Conservation (phyloP, 176 grass and related monocot genomes). For the Themeda triandra region DNA sequence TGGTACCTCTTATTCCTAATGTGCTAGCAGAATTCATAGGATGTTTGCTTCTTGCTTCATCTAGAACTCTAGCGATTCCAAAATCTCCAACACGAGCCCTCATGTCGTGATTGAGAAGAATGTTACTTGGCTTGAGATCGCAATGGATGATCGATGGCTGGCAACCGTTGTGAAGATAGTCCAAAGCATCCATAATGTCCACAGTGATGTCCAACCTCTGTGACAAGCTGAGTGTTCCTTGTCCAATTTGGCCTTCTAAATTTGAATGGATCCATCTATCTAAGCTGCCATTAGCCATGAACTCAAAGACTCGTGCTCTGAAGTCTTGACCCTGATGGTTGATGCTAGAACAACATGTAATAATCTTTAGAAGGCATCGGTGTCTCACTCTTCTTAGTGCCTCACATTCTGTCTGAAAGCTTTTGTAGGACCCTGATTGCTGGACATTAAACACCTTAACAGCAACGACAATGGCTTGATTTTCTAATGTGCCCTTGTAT, state of each 20-base stretch:
- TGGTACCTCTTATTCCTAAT: constrained; percentile 39
- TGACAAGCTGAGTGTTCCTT: not conserved
- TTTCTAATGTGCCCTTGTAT: not conserved
- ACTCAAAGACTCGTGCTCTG: constrained; percentile 28
- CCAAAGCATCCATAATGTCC: constrained; percentile 27
- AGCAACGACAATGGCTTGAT: not conserved
- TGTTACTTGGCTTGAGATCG: constrained; percentile 60
- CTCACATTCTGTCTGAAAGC: constrained; percentile 40
- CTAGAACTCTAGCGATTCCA: constrained; percentile 38
- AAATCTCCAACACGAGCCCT: constrained; percentile 49
- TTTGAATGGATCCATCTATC: constrained; percentile 37
- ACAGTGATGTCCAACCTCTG: constrained; percentile 7
- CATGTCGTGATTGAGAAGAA: constrained; percentile 51
- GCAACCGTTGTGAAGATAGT: constrained; percentile 30
- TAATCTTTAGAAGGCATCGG: constrained; percentile 32
- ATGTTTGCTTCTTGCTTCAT: not conserved
- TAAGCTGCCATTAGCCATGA: constrained; percentile 33
- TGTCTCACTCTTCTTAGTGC: constrained; percentile 33
- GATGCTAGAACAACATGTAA: constrained; percentile 39
- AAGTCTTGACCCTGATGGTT: constrained; percentile 35
- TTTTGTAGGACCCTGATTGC: constrained; percentile 14
- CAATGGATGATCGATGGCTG: constrained; percentile 42
- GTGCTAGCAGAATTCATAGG: constrained; percentile 1
- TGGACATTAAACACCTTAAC: constrained; percentile 38
- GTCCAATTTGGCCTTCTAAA: not conserved